Evolutionary conservation across 2,329 filamentous ascomycete genomes (phyloP).

Genomic region (Ophioceras dolichostomum): DNA sequence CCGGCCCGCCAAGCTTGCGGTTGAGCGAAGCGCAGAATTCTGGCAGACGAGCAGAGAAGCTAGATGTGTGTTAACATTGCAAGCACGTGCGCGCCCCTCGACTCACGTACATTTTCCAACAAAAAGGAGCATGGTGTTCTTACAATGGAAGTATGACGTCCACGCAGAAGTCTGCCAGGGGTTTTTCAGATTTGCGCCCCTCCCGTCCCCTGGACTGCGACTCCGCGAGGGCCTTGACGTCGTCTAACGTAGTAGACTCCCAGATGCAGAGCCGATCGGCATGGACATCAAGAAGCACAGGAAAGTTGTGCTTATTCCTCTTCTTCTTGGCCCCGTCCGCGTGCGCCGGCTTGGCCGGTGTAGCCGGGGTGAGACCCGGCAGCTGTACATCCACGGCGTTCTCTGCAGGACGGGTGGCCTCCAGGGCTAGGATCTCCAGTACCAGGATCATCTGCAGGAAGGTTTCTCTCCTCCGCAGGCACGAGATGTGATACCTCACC

Average conservation of each 20-base stretch:
- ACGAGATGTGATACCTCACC: conserved; percentile 49
- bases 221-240: conserved; percentile 36
- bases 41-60: conserved; percentile 65
- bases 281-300: conserved; percentile 56
- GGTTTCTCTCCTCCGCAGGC: conserved; percentile 62
- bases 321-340: conserved; percentile 34
- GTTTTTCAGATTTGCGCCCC: conserved; percentile 27
- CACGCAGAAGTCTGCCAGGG: conserved; percentile 63
- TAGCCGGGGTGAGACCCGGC: conserved; percentile 26
- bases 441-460: conserved; percentile 72
- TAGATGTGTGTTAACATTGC: conserved; percentile 20
- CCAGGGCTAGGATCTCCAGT: conserved; percentile 63
- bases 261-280: conserved; percentile 73
- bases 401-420: conserved; percentile 30
- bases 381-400: conserved; percentile 31
- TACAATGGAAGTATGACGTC: conserved; percentile 74
- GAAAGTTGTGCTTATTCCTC: conserved; percentile 49
- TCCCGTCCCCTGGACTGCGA: conserved; percentile 25
- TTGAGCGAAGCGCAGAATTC: conserved; percentile 58
- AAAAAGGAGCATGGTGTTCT: conserved; percentile 21
- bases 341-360: conserved; percentile 13
- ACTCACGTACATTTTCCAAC: not conserved
- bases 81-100: no score
- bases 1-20: conserved; percentile 63
- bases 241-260: conserved; percentile 61